Conservation (phyloP, 2,329 filamentous ascomycete species). For the Cordyceps cateniannulata region DNA sequence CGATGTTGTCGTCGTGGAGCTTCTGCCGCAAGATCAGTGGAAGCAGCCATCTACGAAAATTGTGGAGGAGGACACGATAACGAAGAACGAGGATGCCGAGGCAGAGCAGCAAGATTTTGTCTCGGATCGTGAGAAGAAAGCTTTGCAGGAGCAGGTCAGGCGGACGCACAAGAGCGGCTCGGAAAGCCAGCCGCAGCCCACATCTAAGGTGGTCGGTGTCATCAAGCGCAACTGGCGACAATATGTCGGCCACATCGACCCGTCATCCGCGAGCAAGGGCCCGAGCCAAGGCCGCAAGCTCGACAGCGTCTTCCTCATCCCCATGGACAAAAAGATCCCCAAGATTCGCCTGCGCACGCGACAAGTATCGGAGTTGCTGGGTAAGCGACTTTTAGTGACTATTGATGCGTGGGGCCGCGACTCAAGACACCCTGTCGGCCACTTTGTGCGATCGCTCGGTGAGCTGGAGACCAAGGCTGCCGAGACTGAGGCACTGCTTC, state of each 20-base stretch:
- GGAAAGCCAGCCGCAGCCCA: constrained; percentile 79
- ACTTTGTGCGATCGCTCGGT: constrained; percentile 88
- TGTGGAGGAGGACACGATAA: constrained; percentile 86
- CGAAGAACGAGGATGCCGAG: constrained; percentile 90
- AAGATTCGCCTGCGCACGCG: constrained; percentile 92
- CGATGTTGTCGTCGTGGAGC: constrained; percentile 87
- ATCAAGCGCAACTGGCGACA: constrained; percentile 97
- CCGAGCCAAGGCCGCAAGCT: constrained; percentile 74
- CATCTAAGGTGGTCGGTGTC: constrained; percentile 84
- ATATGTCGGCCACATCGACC: constrained; percentile 93
- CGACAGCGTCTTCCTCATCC: constrained; percentile 89
- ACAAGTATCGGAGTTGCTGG: constrained; percentile 80
- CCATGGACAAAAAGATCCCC: constrained; percentile 96
- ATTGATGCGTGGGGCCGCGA: constrained; percentile 95
- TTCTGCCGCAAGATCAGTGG: constrained; percentile 93
- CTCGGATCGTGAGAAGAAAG: constrained; percentile 79
- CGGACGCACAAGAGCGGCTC: constrained; percentile 69
- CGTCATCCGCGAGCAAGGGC: constrained; percentile 69
- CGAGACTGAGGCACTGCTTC: constrained; percentile 86
- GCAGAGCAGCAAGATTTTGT: constrained; percentile 72
- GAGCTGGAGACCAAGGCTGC: constrained; percentile 96
- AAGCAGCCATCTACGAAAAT: constrained; percentile 94
- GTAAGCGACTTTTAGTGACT: constrained; percentile 85
- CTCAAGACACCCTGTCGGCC: constrained; percentile 84
- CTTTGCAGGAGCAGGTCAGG: constrained; percentile 86